phyloP scores from a whole-genome alignment of 176 grass and related monocot genomes.

The Alopecurus myosuroides region DNA sequence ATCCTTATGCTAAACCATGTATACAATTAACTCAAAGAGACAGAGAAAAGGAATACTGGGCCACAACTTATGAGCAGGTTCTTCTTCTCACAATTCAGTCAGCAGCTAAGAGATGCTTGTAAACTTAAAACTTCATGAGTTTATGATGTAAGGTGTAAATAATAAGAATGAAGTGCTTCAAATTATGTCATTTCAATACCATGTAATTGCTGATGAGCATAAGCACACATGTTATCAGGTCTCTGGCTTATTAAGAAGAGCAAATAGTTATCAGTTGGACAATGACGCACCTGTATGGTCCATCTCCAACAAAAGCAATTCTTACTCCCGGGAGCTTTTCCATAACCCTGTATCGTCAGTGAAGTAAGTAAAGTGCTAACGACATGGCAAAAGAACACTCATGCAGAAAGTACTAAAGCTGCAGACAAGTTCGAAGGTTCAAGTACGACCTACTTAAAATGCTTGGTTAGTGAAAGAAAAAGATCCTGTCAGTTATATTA shows the following conservation, averaged over 20 bases:
- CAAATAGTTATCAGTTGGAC: not conserved
- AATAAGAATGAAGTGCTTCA: constrained; percentile 8
- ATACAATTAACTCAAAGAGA: not conserved
- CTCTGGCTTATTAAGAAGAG: constrained; percentile 9
- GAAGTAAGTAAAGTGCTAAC: constrained; percentile 25
- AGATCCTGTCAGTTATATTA: not conserved
- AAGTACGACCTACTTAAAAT: not conserved
- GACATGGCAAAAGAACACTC: not conserved
- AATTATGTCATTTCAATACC: not conserved
- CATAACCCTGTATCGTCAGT: constrained; percentile 70
- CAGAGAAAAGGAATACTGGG: not conserved
- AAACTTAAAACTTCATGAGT: not conserved
- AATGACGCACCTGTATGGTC: constrained; percentile 72
- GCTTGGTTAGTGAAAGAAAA: not conserved
- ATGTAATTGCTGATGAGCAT: constrained; percentile 9
- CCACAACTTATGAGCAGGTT: not conserved
- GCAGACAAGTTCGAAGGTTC: not conserved
- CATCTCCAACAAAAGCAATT: constrained; percentile 95
- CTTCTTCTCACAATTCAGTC: not conserved
- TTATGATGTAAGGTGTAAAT: not conserved
- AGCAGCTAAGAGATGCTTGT: not conserved
- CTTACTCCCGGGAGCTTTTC: constrained; percentile 76
- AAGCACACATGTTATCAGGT: not conserved
- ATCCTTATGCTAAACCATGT: not conserved
- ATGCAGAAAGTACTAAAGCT: constrained; percentile 1